Evolutionary conservation across 2,329 filamentous ascomycete species (phyloP).

Genomic region (Aureobasidium zeae): DNA sequence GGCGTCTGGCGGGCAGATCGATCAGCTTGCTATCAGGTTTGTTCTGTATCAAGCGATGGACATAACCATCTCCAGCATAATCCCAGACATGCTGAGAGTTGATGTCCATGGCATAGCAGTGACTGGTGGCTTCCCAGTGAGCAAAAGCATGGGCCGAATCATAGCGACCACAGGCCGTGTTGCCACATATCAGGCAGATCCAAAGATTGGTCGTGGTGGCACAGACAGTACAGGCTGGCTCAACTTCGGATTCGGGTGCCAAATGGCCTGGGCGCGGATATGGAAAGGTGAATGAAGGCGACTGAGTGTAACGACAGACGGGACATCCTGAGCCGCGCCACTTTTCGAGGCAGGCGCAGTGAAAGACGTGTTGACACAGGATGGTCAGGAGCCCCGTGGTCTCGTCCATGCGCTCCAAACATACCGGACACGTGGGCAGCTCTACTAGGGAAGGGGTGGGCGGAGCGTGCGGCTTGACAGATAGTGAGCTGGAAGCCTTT

Average conservation of each 20-base stretch:
- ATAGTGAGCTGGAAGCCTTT: conserved; percentile 38
- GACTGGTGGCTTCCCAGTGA: conserved; percentile 81
- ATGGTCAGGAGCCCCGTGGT: conserved; percentile 92
- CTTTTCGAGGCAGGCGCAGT: conserved; percentile 90
- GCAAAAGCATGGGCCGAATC: conserved; percentile 88
- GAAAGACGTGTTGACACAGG: conserved; percentile 93
- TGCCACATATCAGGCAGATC: conserved; percentile 91
- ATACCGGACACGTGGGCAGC: conserved; percentile 90
- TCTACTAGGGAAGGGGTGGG: conserved; percentile 79
- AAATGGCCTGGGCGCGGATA: conserved; percentile 27
- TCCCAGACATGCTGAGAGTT: conserved; percentile 96
- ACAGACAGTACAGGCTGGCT: conserved; percentile 72
- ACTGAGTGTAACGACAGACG: conserved; percentile 82
- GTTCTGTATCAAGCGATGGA: conserved; percentile 87
- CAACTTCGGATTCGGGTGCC: conserved; percentile 39
- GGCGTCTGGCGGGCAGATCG: conserved; percentile 57
- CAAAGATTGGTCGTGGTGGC: conserved; percentile 75
- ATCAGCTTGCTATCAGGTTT: conserved; percentile 89
- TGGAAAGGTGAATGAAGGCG: conserved; percentile 35
- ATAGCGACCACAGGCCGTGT: conserved; percentile 87
- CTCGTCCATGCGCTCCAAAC: conserved; percentile 95
- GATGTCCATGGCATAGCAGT: conserved; percentile 88
- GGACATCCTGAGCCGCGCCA: conserved; percentile 93
- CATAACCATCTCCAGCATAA: conserved; percentile 90
- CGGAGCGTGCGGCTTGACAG: conserved; percentile 56